phyloP scores from a whole-genome alignment of 192 early-diverging fungal species.

The Oehlia diaphana region DNA sequence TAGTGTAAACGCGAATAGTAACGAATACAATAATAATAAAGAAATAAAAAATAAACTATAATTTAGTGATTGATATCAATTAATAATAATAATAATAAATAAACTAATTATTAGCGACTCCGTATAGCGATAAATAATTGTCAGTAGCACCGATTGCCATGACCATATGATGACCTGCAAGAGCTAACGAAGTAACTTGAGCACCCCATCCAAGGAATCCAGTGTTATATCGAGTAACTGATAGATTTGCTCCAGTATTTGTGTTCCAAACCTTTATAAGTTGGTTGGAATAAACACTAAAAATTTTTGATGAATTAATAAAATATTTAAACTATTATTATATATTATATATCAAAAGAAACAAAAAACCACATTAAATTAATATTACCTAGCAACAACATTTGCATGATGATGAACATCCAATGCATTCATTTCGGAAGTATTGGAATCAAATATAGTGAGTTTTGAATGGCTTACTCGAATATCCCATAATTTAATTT shows the following conservation, averaged over 20 bases:
- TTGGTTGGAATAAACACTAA: constrained; percentile 41
- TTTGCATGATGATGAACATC: constrained; percentile 62
- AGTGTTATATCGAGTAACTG: constrained; percentile 19
- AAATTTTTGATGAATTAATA: neutral
- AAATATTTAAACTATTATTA: neutral
- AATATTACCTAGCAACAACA: constrained; percentile 57
- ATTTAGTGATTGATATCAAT: too few species aligned
- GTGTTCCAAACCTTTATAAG: constrained; percentile 60
- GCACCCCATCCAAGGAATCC: constrained; percentile 31
- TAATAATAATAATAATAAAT: too few species aligned
- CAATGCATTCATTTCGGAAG: constrained; percentile 52
- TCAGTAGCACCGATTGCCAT: constrained; percentile 30
- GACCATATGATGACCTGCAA: constrained; percentile 26
- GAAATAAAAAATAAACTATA: neutral
- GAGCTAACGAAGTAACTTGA: constrained; percentile 25
- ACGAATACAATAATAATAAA: neutral
- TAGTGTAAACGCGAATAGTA: too few species aligned
- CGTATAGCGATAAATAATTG: constrained; percentile 29
- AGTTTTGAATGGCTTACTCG: constrained; percentile 41
- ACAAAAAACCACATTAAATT: neutral
- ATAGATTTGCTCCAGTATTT: neutral
- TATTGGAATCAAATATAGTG: constrained; percentile 40
- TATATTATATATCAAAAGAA: neutral
- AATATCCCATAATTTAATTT: constrained; percentile 65
- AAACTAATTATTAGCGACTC: neutral